These are phyloP conservation scores for Agaricus blazei DNA, from an alignment of 768 basidiomycete species.

Conservation along the genomic window DNA sequence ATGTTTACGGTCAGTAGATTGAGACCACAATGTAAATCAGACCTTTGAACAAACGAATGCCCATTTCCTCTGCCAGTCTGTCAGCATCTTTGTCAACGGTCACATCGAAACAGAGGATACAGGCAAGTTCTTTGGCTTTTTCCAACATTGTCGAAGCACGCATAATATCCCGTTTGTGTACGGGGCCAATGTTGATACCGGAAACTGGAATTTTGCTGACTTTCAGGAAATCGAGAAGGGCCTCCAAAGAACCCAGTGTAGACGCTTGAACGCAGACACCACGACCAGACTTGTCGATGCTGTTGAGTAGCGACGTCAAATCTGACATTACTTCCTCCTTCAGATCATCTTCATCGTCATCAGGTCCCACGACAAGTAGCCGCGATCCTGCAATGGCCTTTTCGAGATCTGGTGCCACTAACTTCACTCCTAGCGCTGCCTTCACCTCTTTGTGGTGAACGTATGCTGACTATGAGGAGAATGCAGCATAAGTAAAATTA, in stretches of 20 bases:
- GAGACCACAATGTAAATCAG: not conserved
- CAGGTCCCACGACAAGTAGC: conserved; percentile 86
- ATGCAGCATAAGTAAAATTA: conserved; percentile 10
- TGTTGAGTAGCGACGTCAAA: conserved; percentile 80
- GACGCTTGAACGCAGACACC: conserved; percentile 98
- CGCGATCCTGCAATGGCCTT: conserved; percentile 98
- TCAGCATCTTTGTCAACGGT: conserved; percentile 91
- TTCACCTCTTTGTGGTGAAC: conserved; percentile 98
- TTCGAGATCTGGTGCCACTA: conserved; percentile 91
- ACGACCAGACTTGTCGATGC: conserved; percentile 91
- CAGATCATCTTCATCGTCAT: conserved; percentile 94
- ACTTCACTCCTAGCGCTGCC: conserved; percentile 94
- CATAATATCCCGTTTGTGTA: conserved; percentile 94
- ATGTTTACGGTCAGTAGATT: not conserved
- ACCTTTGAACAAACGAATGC: conserved; percentile 94
- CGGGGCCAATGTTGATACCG: conserved; percentile 95
- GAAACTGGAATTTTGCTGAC: conserved; percentile 95
- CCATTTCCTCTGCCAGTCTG: conserved; percentile 87
- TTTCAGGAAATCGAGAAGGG: conserved; percentile 92
- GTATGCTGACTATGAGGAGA: conserved; percentile 68
- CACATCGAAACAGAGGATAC: conserved; percentile 96
- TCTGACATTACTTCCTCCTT: conserved; percentile 97
- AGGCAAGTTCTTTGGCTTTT: conserved; percentile 91
- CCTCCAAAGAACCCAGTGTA: conserved; percentile 95
- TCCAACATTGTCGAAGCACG: conserved; percentile 91